phyloP scores from a whole-genome alignment of 148 eudicot genomes.

The Bassia scoparia region DNA sequence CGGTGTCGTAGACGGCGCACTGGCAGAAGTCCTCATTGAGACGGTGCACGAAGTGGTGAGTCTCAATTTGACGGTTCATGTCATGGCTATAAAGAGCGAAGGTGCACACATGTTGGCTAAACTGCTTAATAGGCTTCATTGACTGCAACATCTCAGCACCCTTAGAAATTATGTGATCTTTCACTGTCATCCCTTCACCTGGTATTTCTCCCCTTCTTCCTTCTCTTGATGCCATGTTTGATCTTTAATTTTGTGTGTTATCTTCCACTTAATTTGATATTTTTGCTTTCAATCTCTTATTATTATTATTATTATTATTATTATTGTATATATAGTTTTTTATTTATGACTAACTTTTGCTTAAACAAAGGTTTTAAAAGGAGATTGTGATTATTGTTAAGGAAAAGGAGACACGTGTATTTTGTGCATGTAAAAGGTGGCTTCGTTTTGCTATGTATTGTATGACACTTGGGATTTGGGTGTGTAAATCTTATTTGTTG shows the following conservation, averaged over 20 bases:
- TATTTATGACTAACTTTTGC: no score
- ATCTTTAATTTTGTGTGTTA: not conserved
- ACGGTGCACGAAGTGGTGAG: conserved; percentile 49
- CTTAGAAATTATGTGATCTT: conserved; percentile 41
- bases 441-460: conserved; percentile 1
- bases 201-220: conserved; percentile 36
- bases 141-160: conserved; percentile 59
- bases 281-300: no score
- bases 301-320: not conserved
- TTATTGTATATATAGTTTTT: not conserved
- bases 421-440: conserved; percentile 1
- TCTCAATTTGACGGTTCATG: conserved; percentile 61
- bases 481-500: not conserved
- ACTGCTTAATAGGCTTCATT: conserved; percentile 49
- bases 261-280: not conserved
- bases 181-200: conserved; percentile 49
- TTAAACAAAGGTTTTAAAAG: no score
- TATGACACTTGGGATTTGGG: conserved; percentile 13
- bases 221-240: conserved; percentile 19
- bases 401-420: conserved; percentile 13
- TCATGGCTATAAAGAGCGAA: conserved; percentile 59
- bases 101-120: conserved; percentile 51
- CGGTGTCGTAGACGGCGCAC: conserved; percentile 65
- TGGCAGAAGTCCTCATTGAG: conserved; percentile 59
- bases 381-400: no score